Base-by-base conservation (phyloP, 2,329 filamentous ascomycete species). In the Nectriaceae sp. region DNA sequence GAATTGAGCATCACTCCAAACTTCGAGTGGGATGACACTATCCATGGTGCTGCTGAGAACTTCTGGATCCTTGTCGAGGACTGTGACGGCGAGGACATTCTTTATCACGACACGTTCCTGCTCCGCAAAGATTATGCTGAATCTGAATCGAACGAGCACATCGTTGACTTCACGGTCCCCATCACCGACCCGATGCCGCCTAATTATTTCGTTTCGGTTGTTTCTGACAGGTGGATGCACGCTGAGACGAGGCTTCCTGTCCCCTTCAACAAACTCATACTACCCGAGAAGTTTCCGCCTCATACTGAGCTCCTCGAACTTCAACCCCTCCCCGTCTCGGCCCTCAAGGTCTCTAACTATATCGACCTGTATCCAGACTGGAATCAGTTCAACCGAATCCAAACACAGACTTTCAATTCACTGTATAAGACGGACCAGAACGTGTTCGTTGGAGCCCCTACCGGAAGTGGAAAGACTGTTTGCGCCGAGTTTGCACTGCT, bases 61-160 rank as follows among this genome's bases (percentile, higher is more conserved):
- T 99, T 97, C 73, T 99, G 94, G 94, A 92, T 99, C 53, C 72
- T 99, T 47, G 92, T 96, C 3, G 95, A 99, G 69, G 95, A 99
- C 62, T 96, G 92, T 61, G 94, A 99, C 65, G 94, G 94, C 21
- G 94, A 99, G 67, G 90, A 97, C 49, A 91, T 99, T 38, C 75
- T 99, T 39, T 96, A 90, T 76, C 89, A 97, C 59, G 94, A 99
- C 65, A 90, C 91, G 50, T 97, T 99, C 69, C 76, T 97, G 33
- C 79, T 99, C 21, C 89, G 93, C 37, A 91, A 88, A 65, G 90
- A 96, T 54, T 97, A 96, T 64, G 92, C 91, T 4, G 76, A 84
- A 50, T 80, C 87, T 1, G 93, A 97, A 63, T 82, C 87, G 67
- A 97, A 93, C 55, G 93, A 97, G 72, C 94, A 99, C 70, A 73